phyloP scores from a whole-genome alignment of 2,329 filamentous ascomycete species.

The Xylariales sp. region DNA sequence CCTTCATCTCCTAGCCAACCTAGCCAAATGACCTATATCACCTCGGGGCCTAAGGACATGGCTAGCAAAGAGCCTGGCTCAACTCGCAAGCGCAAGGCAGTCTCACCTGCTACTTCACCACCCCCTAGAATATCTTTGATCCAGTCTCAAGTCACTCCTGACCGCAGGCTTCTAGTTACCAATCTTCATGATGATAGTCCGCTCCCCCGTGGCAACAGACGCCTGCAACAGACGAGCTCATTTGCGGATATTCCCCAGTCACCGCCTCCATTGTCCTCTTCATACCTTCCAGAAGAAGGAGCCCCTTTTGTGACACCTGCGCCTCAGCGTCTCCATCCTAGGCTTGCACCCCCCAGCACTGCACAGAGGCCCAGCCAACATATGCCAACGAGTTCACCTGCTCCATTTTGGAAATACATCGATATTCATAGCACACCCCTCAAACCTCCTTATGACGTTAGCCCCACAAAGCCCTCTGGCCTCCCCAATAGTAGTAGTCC shows the following conservation, averaged over 20 bases:
- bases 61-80: conserved; percentile 63
- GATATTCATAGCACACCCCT: conserved; percentile 80
- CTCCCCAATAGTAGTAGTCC: conserved; percentile 69
- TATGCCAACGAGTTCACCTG: conserved; percentile 86
- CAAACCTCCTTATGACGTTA: conserved; percentile 66
- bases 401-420: conserved; percentile 89
- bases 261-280: conserved; percentile 68
- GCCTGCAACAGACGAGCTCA: conserved; percentile 56
- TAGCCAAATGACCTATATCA: conserved; percentile 69
- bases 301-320: conserved; percentile 77
- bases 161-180: conserved; percentile 59
- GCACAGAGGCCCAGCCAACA: conserved; percentile 84
- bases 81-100: conserved; percentile 67
- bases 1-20: conserved; percentile 73
- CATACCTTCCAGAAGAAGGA: conserved; percentile 70
- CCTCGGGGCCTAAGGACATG: conserved; percentile 68
- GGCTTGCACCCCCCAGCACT: conserved; percentile 82
- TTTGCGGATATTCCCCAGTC: conserved; percentile 67
- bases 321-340: conserved; percentile 77
- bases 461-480: conserved; percentile 64
- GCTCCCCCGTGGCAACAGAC: conserved; percentile 67
- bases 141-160: conserved; percentile 68
- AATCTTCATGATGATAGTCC: conserved; percentile 70
- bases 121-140: conserved; percentile 62
- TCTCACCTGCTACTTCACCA: conserved; percentile 65